Evolutionary conservation across 768 basidiomycete species (phyloP), one percentile per base, ranked within the genome.

Genomic region (Pisolithus microcarpus): DNA sequence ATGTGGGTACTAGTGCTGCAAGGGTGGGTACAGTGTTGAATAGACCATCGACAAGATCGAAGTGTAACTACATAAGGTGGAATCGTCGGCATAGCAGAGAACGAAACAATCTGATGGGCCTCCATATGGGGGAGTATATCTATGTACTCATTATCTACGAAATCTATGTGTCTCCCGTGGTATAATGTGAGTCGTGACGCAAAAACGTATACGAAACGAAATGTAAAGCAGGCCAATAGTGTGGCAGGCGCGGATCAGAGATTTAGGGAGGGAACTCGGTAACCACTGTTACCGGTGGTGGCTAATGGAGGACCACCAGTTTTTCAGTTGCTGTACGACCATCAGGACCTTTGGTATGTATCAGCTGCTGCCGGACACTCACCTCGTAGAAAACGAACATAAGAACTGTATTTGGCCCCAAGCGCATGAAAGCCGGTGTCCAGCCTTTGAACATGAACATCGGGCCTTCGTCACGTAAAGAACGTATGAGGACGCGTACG

Each of bases 301-400:
- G 31, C 38, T 16, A 9, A 57, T 39, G 42, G 53, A 40, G 38
- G 61, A 58, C 84, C 85, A 87, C 11, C 72, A 70, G 54, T 73
- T 75, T 68, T 86, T 89, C 31, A 88, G 65, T 87, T 87, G 85
- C 85, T 87, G 56, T 47, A 37, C 38, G 23, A 21, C 30, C 36
- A 50, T 67, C 36, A 61, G 19, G 21, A 16, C 42, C n/a, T 30
- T 7, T 7, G 8, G 24, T 30, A 7, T 4, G 11, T 1, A 2
- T 8, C 43, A 53, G 54, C 37, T 13, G 48, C 26, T 52, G 23
- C 30, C 38, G 15, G 21, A 31, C n/a, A 49, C 72, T 45, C 56
- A 85, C 87, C 72, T 91, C 89, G 56, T 85, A 84, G 68, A 90
- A 89, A 44, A 91, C 83, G 66, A 90, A 92, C 69, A 91, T 77